These are phyloP conservation scores for Penicillium longicatenatum DNA, from an alignment of 495 filamentous ascomycete species.

Conservation along the genomic window DNA sequence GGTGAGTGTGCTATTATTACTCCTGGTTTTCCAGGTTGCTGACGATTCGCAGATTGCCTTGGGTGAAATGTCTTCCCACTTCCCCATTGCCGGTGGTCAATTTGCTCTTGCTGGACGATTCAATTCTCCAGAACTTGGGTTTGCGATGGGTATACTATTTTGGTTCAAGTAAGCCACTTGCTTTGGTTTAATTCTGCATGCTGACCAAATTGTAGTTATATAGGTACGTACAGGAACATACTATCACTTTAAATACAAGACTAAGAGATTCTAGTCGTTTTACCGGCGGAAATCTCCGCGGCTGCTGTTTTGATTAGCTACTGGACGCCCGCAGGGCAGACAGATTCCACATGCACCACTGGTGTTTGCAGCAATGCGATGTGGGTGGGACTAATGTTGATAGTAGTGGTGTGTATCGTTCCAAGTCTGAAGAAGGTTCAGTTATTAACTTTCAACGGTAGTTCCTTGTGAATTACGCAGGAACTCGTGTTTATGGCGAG, in stretches of 20 bases:
- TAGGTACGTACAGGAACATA: conserved; percentile 10
- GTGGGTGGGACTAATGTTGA: conserved; percentile 25
- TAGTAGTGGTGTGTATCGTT: conserved; percentile 23
- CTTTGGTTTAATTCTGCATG: not conserved
- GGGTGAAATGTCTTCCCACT: conserved; percentile 23
- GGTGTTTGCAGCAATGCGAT: conserved; percentile 32
- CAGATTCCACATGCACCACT: conserved; percentile 26
- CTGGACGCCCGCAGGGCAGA: conserved; percentile 29
- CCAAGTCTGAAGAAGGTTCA: not conserved
- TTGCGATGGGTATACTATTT: conserved; percentile 28
- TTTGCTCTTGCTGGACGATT: conserved; percentile 21
- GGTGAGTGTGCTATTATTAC: conserved; percentile 11
- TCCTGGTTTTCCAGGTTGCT: not conserved
- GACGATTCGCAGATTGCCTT: conserved; percentile 7
- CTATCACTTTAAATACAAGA: not conserved
- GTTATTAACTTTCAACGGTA: not conserved
- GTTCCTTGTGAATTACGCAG: conserved; percentile 23
- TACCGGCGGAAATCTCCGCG: conserved; percentile 40
- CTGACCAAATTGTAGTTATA: conserved; percentile 10
- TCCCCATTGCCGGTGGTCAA: conserved; percentile 19
- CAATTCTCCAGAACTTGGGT: conserved; percentile 19
- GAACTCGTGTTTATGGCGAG: conserved; percentile 27
- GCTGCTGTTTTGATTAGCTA: conserved; percentile 50
- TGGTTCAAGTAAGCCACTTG: conserved; percentile 21
- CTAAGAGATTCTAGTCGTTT: conserved; percentile 5